phyloP scores from a whole-genome alignment of 768 basidiomycete genomes.

The Lactarius deliciosus region DNA sequence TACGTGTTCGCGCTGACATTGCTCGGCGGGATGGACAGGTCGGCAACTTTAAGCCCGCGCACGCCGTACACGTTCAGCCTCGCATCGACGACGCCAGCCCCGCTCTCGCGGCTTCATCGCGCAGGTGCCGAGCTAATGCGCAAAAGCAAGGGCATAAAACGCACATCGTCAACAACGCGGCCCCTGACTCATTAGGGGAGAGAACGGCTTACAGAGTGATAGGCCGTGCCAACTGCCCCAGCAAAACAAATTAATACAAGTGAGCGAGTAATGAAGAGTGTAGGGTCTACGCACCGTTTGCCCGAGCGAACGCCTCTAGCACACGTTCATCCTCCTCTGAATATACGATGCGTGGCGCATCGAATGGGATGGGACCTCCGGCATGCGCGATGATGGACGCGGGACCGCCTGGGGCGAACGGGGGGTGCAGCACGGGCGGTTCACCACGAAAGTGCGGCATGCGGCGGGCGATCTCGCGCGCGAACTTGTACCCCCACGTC shows the following conservation, averaged over 20 bases:
- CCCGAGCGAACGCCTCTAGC: constrained; percentile 35
- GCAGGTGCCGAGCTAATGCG: constrained; percentile 57
- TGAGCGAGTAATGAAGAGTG: not conserved
- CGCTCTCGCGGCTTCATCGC: constrained; percentile 61
- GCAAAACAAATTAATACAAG: not conserved
- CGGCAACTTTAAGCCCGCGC: constrained; percentile 54
- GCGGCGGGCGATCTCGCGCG: constrained; percentile 54
- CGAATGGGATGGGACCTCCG: constrained; percentile 32
- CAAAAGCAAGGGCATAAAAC: not conserved
- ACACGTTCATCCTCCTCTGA: constrained; percentile 39
- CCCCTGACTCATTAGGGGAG: not conserved
- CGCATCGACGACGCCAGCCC: constrained; percentile 62
- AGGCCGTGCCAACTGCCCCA: constrained; percentile 6
- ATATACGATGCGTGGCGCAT: constrained; percentile 37
- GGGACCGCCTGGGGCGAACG: constrained; percentile 35
- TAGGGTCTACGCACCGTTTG: constrained; percentile 7
- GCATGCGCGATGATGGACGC: constrained; percentile 30
- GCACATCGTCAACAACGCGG: not conserved
- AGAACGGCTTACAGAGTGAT: constrained; percentile 22
- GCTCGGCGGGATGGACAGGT: constrained; percentile 42
- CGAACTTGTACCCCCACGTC: constrained; percentile 54
- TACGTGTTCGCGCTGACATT: constrained; percentile 47
- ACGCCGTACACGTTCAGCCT: constrained; percentile 64
- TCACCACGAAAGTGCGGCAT: constrained; percentile 46
- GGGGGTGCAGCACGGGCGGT: constrained; percentile 33